Conservation (phyloP, 495 filamentous ascomycete species). For the Penicillium longicatenatum region DNA sequence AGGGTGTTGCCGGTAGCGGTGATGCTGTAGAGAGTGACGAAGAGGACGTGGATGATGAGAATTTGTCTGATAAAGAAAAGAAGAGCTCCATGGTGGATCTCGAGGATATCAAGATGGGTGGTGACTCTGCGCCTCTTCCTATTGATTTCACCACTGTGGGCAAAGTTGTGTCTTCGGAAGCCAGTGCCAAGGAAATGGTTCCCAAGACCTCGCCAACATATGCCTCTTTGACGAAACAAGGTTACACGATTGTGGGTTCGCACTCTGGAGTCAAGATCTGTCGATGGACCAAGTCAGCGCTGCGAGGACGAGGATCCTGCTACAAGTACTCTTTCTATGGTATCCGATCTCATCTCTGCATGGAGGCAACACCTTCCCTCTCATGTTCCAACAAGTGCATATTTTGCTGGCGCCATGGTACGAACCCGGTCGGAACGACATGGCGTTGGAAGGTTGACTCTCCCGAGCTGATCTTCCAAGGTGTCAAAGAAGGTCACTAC, state of each 20-base stretch:
- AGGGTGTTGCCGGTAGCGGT: conserved; percentile 79
- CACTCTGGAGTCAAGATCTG: conserved; percentile 98
- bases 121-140: conserved; percentile 58
- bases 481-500: conserved; percentile 89
- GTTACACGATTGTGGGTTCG: conserved; percentile 90
- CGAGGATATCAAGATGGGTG: conserved; percentile 75
- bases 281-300: conserved; percentile 96
- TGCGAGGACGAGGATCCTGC: conserved; percentile 92
- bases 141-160: conserved; percentile 83
- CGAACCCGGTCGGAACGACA: conserved; percentile 92
- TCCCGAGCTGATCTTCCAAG: conserved; percentile 83
- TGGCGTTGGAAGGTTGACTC: conserved; percentile 96
- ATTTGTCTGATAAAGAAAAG: conserved; percentile 34
- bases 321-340: conserved; percentile 98
- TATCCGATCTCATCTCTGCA: conserved; percentile 92
- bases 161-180: conserved; percentile 40
- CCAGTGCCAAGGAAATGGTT: conserved; percentile 82
- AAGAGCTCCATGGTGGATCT: conserved; percentile 67
- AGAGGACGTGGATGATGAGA: conserved; percentile 58
- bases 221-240: conserved; percentile 87
- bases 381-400: conserved; percentile 98
- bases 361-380: conserved; percentile 94
- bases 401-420: conserved; percentile 98
- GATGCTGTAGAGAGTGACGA: conserved; percentile 82
- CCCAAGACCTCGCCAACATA: conserved; percentile 87